Base-by-base conservation (phyloP, 2,329 filamentous ascomycete genomes). In the Aspergillus felis region DNA sequence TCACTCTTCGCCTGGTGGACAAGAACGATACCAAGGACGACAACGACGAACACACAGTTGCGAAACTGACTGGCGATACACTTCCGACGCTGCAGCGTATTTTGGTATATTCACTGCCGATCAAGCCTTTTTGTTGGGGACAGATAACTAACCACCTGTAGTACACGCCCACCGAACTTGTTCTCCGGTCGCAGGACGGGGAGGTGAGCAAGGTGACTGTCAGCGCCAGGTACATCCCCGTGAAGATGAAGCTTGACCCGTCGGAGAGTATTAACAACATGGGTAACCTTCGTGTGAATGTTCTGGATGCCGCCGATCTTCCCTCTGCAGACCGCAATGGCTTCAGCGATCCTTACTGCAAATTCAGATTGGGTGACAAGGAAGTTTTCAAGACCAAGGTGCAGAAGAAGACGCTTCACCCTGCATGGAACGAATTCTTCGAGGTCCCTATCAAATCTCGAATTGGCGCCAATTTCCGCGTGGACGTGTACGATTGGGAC, bases 181-280 rank as follows among this genome's bases (percentile, higher is more conserved):
- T 85, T 55, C 81, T 99, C 58, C 91, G 87, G 73, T 89, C 90
- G 59, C 86, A 89, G 20, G 84, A 93, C 46, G 92, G 92, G 53
- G 83, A 84, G 57, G 76, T 87, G 27, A 92, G 86, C 78, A 92
- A 87, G 69, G 83, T 99, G 71, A 95, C 88, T 65, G 89, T 99
- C 70, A 95, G 90, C 78, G 83, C 97, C 69, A 96, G 96, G 75
- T 99, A 96, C 72, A 87, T 99, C 25, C 94, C 94, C 0, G 87
- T 97, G 59, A 87, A 90, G 78, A 99, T 99, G 94, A 81, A 87
- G 56, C 88, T 99, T 51, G 92, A 99, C 68, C 90, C 94, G 0
- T 91, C 87, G 67, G 94, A 99, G 76, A 97, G 92, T 69, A 96
- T 99, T 81, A 97, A 97, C 84, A 99, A 99, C 76, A 96, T 96